Evolutionary conservation across 1,139 yeast genomes (phyloP), one percentile per base, ranked within the genome.

Genomic region (Scheffersomyces stambukii): DNA sequence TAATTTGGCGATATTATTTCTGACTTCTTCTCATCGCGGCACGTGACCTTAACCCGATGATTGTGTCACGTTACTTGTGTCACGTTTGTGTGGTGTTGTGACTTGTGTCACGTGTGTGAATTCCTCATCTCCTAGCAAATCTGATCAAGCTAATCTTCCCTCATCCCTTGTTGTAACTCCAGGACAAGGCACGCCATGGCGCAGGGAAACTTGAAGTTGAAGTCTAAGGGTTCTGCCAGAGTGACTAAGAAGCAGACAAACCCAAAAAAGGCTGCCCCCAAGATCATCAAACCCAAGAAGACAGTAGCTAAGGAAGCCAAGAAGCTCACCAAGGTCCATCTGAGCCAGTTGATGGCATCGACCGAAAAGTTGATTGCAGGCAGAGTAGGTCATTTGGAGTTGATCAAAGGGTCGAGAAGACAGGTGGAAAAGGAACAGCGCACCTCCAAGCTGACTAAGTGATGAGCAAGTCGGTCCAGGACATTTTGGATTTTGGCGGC

Each of bases 301-400:
- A 59, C 69, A 31, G 59, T 61, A 10, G 74, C 74, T 13, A 62
- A 59, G 36, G 58, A 59, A 35, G 57, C 71, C 16, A 50, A 54
- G 24, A 69, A 68, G 35, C 61, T 83, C 40, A 65, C 79, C 33
- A 81, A 81, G 48, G 55, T 75, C 37, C 89, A 78, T 46, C 71
- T 75, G 33, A 77, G 81, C 4, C 81, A 85, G 14, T 69, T 84
- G 42, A 73, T 82, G 32, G 59, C 70, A 3, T 70, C 78, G 12
- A 89, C 97, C 2, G 98, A 91, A 57, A 85, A 77, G 58, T 68
- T 86, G 40, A 77, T 89, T 43, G 81, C 96, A 3, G 70, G 93
- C 31, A 75, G 91, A 54, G 96, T 89, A 4, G 98, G 98, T n/a
- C 97, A 91, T 57, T 69, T 91, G 47, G 98, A 91, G 58, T 54